Evolutionary conservation across 345 rosid species (phyloP), one percentile per base, ranked within the genome.

Genomic region (Salix brachista): DNA sequence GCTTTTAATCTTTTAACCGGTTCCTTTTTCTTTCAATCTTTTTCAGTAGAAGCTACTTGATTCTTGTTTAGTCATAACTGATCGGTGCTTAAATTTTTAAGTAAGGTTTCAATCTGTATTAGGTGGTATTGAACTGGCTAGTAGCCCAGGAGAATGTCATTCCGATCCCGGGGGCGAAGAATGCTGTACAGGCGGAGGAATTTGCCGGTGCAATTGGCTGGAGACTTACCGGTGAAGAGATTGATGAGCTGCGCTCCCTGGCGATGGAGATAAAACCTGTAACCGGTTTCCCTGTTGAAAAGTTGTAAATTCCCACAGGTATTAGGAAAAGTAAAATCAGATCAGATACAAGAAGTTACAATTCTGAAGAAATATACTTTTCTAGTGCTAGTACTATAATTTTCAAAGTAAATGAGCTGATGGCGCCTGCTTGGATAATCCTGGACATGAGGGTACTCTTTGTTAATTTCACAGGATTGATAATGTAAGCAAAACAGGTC

Each of bases 161-260:
- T 73, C 99, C 99, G 18, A 96, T 96, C 81, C 98, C 99, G 3
- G 99, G 99, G 82, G 99, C 98, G 76, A 95, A 88, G 78, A 90
- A 76, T 48, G 89, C 89, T 3, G 90, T 91, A 71, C 99, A 96
- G 80, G 97, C 93, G 2, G 78, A 54, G 66, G 99, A 93, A 80
- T 96, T 91, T 64, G 90, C 86, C 0, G 98, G 98, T 79, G 97
- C 98, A 1, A 80, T 91, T 64, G 97, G 96, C 26, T 93, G 99
- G 99, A 90, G 87, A 70, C 90, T 96, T 50, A 79, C 85, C 11
- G 34, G 56, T 10, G 87, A 88, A 19, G 96, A 96, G 86, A 85
- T 90, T 54, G 56, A 80, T 17, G 97, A 93, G 86, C 91, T 96
- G 65, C 89, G 96, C 46, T 91, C 97, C 19, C 3, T 93, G 86